These are phyloP conservation scores for Periglandula ipomoeae DNA, from an alignment of 2,329 filamentous ascomycete genomes.

Conservation along the genomic window DNA sequence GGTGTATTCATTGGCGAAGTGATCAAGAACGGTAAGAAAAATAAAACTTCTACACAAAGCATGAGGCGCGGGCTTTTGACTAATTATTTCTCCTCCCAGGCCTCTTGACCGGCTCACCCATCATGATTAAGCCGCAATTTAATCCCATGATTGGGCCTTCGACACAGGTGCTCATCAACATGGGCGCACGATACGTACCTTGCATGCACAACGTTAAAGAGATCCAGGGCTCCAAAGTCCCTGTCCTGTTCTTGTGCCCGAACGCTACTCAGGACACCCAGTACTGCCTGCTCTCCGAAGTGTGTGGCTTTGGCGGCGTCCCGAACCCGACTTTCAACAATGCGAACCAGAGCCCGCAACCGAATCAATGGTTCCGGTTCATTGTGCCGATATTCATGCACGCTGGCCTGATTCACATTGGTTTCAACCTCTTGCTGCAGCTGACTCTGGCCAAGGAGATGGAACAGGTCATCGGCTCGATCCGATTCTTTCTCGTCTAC, in stretches of 20 bases:
- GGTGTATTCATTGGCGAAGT: constrained; percentile 85
- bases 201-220: constrained; percentile 83
- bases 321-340: constrained; percentile 55
- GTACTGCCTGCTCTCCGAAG: constrained; percentile 62
- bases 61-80: background rate
- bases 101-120: constrained; percentile 67
- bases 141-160: constrained; percentile 98
- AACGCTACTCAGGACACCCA: constrained; percentile 57
- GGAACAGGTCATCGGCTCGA: constrained; percentile 78
- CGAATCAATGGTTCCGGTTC: constrained; percentile 96
- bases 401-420: constrained; percentile 87
- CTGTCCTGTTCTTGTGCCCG: constrained; percentile 68
- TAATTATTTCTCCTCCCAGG: constrained; percentile 32
- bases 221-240: constrained; percentile 43
- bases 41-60: constrained; percentile 7
- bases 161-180: constrained; percentile 83
- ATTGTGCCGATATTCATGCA: constrained; percentile 94
- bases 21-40: constrained; percentile 65
- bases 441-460: constrained; percentile 86
- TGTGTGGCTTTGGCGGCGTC: constrained; percentile 75
- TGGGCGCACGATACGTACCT: constrained; percentile 85
- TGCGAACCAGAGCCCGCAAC: constrained; percentile 45
- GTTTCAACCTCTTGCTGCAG: constrained; percentile 89
- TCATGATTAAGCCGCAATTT: constrained; percentile 73
- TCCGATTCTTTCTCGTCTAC: constrained; percentile 86